A percentile compares a stretch with the other conserved stretches of the same genome.
Evolutionary conservation across 83 land plant species (phyloP).

Genomic region (Larix sibirica): DNA sequence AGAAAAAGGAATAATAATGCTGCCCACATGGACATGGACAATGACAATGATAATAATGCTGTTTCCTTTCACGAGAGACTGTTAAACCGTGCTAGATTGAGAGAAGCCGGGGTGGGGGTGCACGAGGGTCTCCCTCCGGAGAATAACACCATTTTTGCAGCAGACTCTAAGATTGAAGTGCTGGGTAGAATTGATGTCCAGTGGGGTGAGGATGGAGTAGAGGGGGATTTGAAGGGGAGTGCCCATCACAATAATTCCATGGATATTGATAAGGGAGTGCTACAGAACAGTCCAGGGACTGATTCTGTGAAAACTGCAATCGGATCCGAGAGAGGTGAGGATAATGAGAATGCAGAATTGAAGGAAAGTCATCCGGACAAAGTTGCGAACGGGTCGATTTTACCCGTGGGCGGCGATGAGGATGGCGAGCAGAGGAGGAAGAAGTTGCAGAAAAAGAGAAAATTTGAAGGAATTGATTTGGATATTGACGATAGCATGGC

Average conservation of each 20-base stretch:
- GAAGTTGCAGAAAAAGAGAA: slow-evolving; percentile 9
- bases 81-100: not conserved
- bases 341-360: not conserved
- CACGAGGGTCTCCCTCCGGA: not conserved
- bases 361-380: not conserved
- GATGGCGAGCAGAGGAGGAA: not conserved
- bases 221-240: slow-evolving; percentile 6
- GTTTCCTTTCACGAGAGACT: not conserved
- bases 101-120: too few relatives aligned
- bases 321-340: not conserved
- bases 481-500: not conserved
- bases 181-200: not conserved
- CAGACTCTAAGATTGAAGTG: too few relatives aligned
- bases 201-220: not conserved
- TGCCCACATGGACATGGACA: not conserved
- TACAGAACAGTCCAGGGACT: not conserved
- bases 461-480: slow-evolving; percentile 16
- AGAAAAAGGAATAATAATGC: not conserved
- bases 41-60: not conserved
- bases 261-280: not conserved
- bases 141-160: too few relatives aligned
- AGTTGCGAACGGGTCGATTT: not conserved
- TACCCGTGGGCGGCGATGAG: not conserved
- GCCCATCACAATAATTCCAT: not conserved
- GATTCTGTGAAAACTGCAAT: too few relatives aligned